Base-by-base conservation (phyloP, 345 rosid species). In the Carallia pectinifolia region DNA sequence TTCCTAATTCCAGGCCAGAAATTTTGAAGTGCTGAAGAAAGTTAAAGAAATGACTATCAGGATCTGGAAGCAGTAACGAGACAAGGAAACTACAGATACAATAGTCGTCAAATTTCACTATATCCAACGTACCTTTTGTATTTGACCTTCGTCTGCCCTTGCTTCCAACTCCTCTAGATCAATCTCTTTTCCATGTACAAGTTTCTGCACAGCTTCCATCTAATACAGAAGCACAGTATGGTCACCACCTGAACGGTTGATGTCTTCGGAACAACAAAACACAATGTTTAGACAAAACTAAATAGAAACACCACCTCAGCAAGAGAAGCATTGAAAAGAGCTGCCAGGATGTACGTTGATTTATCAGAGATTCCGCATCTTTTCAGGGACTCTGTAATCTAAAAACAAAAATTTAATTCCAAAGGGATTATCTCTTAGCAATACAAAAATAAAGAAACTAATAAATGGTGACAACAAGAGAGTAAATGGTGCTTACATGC, bases 381-480 rank as follows among this genome's bases (percentile, higher is more conserved):
- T 84, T 89, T 92, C 77, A 96, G 67, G 44, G 99, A 92, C 75
- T 96, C 98, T 16, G 94, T 87, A 70, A 96, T 96, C 98, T 91
- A 66, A 52, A 16, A 52, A 76, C 50, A 16, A 30, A 33, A 55
- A 62, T 44, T 44, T 44, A 44, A 44, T 44, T 44, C 50, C 50
- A 13, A 53, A 62, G 29, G 55, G 2, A 62, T 33, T 0, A 15
- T 30, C 61, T 44, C 50, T 44, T 2, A 15, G 61, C 29, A 50
- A 48, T 52, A 38, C 12, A 4, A 10, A 71, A 38, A 58, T 34
- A 77, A 58, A 6, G 23, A 37, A 66, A 61, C 74, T 23, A 5
- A 29, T 12, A 10, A 18, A 34, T 66, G 58, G 63, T 30, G 69
- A 69, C 16, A 47, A 52, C n/a, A 54, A 17, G 48, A 62, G 55